Conservation (phyloP, 2,329 filamentous ascomycete species). For the Thermomyces lanuginosus region DNA sequence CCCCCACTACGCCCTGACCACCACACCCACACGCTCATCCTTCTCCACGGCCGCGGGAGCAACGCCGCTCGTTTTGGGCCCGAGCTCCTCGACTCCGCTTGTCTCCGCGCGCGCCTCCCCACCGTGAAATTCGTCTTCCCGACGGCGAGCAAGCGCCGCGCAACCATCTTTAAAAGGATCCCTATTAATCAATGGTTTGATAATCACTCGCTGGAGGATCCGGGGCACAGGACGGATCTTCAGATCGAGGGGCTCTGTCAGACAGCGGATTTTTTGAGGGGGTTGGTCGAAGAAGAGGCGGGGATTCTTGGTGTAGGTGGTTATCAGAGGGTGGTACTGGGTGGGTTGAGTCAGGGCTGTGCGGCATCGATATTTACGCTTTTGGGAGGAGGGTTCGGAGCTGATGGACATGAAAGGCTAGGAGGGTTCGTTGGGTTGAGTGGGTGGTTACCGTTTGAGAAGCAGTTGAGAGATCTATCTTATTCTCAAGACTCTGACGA, state of each 20-base stretch:
- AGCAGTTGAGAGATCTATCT: conserved; percentile 15
- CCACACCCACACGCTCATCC: conserved; percentile 23
- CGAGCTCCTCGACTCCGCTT: conserved; percentile 15
- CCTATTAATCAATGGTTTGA: conserved; percentile 39
- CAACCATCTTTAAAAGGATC: conserved; percentile 27
- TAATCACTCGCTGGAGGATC: conserved; percentile 27
- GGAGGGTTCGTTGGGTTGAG: conserved; percentile 35
- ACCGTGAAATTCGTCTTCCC: conserved; percentile 36
- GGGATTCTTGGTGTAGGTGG: conserved; percentile 11
- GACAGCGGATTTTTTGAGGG: conserved; percentile 21
- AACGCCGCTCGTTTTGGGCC: conserved; percentile 19
- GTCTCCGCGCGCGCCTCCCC: conserved; percentile 8
- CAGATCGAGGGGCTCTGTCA: conserved; percentile 32
- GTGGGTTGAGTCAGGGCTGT: conserved; percentile 39
- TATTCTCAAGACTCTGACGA: conserved; percentile 9
- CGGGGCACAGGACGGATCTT: conserved; percentile 24
- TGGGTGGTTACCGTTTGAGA: conserved; percentile 30
- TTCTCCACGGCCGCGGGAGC: conserved; percentile 28
- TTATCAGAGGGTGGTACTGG: conserved; percentile 30
- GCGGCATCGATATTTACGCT: conserved; percentile 31
- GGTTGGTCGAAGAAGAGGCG: conserved; percentile 21
- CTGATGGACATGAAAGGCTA: conserved; percentile 8
- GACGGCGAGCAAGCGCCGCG: conserved; percentile 30
- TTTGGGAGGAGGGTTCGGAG: conserved; percentile 20
- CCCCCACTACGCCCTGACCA: conserved; percentile 4